Conservation (phyloP, 2,329 filamentous ascomycete genomes). For the Huntiella bhutanensis region DNA sequence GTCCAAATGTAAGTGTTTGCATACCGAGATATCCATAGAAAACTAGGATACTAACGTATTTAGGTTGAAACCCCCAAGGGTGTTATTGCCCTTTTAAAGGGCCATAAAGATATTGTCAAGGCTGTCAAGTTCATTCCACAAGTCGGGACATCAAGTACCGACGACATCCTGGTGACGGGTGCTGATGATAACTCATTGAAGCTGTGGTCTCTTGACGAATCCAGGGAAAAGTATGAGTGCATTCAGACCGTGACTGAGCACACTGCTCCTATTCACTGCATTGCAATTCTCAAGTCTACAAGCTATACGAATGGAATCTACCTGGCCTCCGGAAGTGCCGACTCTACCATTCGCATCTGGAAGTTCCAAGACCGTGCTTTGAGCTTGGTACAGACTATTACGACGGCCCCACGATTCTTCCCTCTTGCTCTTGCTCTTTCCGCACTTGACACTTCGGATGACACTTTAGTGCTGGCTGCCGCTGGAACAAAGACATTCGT, state of each 20-base stretch:
- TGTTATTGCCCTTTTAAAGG: conserved; percentile 46
- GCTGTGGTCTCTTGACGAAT: conserved; percentile 35
- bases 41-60: not conserved
- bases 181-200: conserved; percentile 62
- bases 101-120: conserved; percentile 66
- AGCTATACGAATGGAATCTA: conserved; percentile 20
- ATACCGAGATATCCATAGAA: not conserved
- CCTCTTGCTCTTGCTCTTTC: conserved; percentile 59
- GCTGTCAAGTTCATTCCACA: conserved; percentile 55
- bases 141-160: conserved; percentile 26
- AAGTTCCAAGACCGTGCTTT: conserved; percentile 30
- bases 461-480: conserved; percentile 53
- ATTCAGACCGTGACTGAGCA: conserved; percentile 42
- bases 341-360: conserved; percentile 59
- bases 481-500: conserved; percentile 70
- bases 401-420: conserved; percentile 60
- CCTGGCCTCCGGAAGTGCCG: conserved; percentile 65
- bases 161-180: conserved; percentile 38
- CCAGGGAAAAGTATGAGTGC: conserved; percentile 19
- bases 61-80: conserved; percentile 30
- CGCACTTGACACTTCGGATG: conserved; percentile 30
- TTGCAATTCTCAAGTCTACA: conserved; percentile 25
- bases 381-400: conserved; percentile 49
- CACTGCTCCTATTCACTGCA: conserved; percentile 55
- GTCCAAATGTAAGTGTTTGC: conserved; percentile 43